Base-by-base conservation (phyloP, 2,329 filamentous ascomycete genomes). In the Trichoderma sp. region DNA sequence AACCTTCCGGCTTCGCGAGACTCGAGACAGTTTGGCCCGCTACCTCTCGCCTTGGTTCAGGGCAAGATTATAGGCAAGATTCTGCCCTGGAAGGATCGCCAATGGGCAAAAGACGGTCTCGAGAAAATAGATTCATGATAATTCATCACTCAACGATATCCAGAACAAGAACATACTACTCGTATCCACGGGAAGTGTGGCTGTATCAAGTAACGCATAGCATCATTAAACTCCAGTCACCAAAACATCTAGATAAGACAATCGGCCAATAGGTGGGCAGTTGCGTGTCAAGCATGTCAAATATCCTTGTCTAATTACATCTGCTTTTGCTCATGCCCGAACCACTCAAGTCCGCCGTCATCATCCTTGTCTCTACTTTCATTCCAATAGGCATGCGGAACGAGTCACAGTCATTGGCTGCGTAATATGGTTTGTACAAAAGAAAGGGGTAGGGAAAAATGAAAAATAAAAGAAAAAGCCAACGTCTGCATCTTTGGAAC, bases 1-100 rank as follows among this genome's bases (percentile, higher is more conserved):
- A 98, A 98, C 78, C 76, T 97, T 70, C 84, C 88, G 3, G 90
- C 87, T 74, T 97, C 93, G 27, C 84, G 92, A 71, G 95, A 99
- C 81, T 97, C 93, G 52, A 88, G 95, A 70, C 83, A 89, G 48
- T 97, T 91, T 80, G 95, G 95, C 0, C 93, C 95, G 0, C 77
- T 99, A 32, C 95, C 95, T 0, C 81, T 99, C 75, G 94, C 88
- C 2, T 81, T 99, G 70, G 87, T 99, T 53, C 89, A 86, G 73
- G 93, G 93, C 56, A 98, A 97, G 77, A 89, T 95, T 2, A 80
- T 94, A 45, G 90, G 85, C 70, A 87, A 84, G n/a, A 79, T 83
- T 45, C 81, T 85, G 70, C 86, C 87, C 1, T 83, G 82, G 75
- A 79, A 76, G 12, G 83, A 84, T 74, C 81, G 84, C 54, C 78